phyloP scores from a whole-genome alignment of 2,329 filamentous ascomycete species.

The Shiraia sp. region DNA sequence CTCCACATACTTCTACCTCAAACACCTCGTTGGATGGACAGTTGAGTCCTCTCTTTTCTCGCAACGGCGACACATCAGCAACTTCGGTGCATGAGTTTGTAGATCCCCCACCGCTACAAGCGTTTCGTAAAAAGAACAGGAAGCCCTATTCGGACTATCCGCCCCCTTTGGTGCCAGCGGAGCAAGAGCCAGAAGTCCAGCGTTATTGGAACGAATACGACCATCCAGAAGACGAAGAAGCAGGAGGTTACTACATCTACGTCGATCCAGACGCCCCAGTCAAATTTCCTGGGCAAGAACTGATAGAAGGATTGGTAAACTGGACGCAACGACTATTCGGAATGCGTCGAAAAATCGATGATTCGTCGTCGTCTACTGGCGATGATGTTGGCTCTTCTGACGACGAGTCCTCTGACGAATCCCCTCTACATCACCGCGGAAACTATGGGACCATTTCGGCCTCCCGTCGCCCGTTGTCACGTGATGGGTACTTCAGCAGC shows the following conservation, averaged over 20 bases:
- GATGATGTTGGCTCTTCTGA: constrained; percentile 55
- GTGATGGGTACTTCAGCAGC: constrained; percentile 36
- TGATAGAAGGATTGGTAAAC: constrained; percentile 52
- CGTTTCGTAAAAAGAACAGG: constrained; percentile 50
- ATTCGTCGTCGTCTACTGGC: constrained; percentile 27
- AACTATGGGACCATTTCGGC: constrained; percentile 53
- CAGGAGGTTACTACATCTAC: constrained; percentile 72
- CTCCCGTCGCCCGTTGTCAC: constrained; percentile 2
- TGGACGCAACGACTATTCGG: constrained; percentile 32
- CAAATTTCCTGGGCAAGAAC: constrained; percentile 66
- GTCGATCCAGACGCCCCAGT: constrained; percentile 68
- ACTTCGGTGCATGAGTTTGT: constrained; percentile 42
- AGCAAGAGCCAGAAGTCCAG: constrained; percentile 20
- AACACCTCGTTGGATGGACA: constrained; percentile 44
- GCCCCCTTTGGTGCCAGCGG: constrained; percentile 19
- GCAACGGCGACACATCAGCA: constrained; percentile 38
- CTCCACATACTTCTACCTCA: constrained; percentile 43
- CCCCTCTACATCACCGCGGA: constrained; percentile 32
- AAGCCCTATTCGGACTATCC: constrained; percentile 34
- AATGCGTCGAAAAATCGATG: constrained; percentile 21
- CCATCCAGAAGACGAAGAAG: constrained; percentile 67
- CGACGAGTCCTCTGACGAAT: constrained; percentile 55
- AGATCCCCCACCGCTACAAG: constrained; percentile 45
- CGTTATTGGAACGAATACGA: constrained; percentile 88
- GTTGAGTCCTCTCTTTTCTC: constrained; percentile 32